Base-by-base conservation (phyloP, 441 rosid species). In the Populus tomentosa region DNA sequence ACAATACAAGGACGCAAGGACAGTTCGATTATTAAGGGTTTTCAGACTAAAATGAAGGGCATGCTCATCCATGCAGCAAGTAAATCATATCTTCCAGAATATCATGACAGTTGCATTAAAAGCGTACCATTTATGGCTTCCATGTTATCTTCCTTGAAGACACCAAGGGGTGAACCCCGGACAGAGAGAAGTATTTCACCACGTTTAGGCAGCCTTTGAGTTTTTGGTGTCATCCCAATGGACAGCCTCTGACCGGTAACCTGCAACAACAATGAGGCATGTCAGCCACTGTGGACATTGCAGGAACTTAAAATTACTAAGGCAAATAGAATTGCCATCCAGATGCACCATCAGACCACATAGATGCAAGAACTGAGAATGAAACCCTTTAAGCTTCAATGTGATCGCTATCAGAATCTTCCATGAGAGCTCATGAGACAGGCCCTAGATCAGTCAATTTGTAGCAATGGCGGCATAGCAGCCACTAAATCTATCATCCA, bases 181-280 rank as follows among this genome's bases (percentile, higher is more conserved):
- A 95, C 93, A 26, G 98, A 93, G 61, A 90, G 90, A 82, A 93
- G 95, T 88, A 93, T 87, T 86, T 95, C 97, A 53, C 98, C 97
- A 74, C 86, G 89, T 80, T 93, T 93, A 2, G 98, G 98, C 77
- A 78, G 85, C 89, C 98, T 89, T 73, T 77, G 67, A 59, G 92
- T 88, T 84, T 90, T 93, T 35, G 99, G 97, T 64, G 98, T 95
- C 96, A 90, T 92, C 80, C 97, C 99, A 74, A 90, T 33, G 40
- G 98, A 95, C 74, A 93, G 85, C 82, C 98, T 86, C 79, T 95
- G 98, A 79, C 90, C 86, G 83, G 75, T 89, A 11, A 74, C 86
- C 98, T 95, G 86, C 66, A 76, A 68, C 74, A 76, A 28, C 53
- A 68, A 74, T 20, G 75, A 16, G 56, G 28, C 7, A 71, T 64